phyloP scores from a whole-genome alignment of 495 filamentous ascomycete species.

The Aspergillus olivimuriae region DNA sequence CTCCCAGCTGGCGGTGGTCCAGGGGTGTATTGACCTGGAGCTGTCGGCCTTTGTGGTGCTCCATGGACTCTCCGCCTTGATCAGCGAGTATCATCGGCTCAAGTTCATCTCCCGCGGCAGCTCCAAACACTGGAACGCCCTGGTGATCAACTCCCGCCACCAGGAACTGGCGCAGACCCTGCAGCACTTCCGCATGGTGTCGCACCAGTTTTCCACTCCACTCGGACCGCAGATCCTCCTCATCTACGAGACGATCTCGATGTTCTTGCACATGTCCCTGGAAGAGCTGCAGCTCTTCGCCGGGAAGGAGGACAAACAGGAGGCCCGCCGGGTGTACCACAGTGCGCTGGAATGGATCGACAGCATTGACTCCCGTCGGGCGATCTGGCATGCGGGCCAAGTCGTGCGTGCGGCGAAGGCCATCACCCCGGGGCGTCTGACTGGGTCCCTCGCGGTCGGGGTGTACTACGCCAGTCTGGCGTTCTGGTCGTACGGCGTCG shows the following conservation, averaged over 20 bases:
- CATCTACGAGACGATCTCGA: slow-evolving; percentile 48
- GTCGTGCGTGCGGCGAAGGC: slow-evolving; percentile 46
- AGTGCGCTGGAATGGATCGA: slow-evolving; percentile 48
- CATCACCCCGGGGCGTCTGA: slow-evolving; percentile 41
- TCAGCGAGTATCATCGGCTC: slow-evolving; percentile 55
- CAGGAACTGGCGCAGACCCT: slow-evolving; percentile 42
- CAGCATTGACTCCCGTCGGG: slow-evolving; percentile 43
- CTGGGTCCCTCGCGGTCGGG: slow-evolving; percentile 53
- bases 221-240: slow-evolving; percentile 31
- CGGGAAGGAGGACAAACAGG: slow-evolving; percentile 56
- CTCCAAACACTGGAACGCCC: slow-evolving; percentile 38
- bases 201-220: slow-evolving; percentile 15
- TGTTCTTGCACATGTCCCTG: slow-evolving; percentile 55
- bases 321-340: slow-evolving; percentile 48
- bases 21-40: slow-evolving; percentile 43
- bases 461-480: slow-evolving; percentile 55
- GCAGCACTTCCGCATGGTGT: slow-evolving; percentile 38
- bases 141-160: slow-evolving; percentile 45
- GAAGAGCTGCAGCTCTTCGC: slow-evolving; percentile 62
- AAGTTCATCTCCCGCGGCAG: slow-evolving; percentile 38
- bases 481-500: slow-evolving; percentile 55
- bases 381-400: slow-evolving; percentile 60
- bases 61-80: slow-evolving; percentile 51
- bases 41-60: slow-evolving; percentile 46
- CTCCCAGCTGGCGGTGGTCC: slow-evolving; percentile 31